Base-by-base conservation (phyloP, 768 basidiomycete genomes). In the Leccinum ochraceum region DNA sequence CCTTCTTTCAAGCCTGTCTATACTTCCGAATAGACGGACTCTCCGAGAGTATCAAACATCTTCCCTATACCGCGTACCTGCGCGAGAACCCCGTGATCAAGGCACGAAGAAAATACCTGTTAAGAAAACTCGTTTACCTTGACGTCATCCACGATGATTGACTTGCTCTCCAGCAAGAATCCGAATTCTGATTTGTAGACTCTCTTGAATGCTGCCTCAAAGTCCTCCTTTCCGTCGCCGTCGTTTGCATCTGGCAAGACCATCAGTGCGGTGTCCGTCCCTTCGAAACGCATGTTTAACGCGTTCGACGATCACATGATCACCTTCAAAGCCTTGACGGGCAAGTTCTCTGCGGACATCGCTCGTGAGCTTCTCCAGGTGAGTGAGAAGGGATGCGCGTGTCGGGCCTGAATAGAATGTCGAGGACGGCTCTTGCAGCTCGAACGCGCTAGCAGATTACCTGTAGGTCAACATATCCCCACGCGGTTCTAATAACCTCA, bases 221-320 rank as follows among this genome's bases (percentile, higher is more conserved):
- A 95, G 72, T 94, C 89, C 62, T 88, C 86, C 14, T 78, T 66
- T 24, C 81, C 86, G 64, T 87, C 81, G 0, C 80, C 83, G 36
- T 81, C 80, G 28, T 69, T 66, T 8, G 71, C 63, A 22, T 80
- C 63, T 0, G 89, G 85, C 13, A 93, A 77, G 13, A 94, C 84
- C 93, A 98, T 96, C 65, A 98, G 73, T 16, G 94, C 84, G 0
- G 96, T 98, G 75, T 96, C 94, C 0, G 92, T 95, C 3, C 94
- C 94, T 53, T 95, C 90, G 65, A 95, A 95, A 22, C 94, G 86
- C 92, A 94, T 94, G 69, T 94, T 94, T 50, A 94, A 77, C 87
- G 22, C 89, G 82, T 72, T 96, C 95, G 6, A 90, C 75, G 56
- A 81, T 78, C 54, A 96, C 82, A n/a, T 86, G 82, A 10, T 83